Evolutionary conservation across 345 rosid genomes (phyloP), one percentile per base, ranked within the genome.

Genomic region (Eucalyptus curtisii): DNA sequence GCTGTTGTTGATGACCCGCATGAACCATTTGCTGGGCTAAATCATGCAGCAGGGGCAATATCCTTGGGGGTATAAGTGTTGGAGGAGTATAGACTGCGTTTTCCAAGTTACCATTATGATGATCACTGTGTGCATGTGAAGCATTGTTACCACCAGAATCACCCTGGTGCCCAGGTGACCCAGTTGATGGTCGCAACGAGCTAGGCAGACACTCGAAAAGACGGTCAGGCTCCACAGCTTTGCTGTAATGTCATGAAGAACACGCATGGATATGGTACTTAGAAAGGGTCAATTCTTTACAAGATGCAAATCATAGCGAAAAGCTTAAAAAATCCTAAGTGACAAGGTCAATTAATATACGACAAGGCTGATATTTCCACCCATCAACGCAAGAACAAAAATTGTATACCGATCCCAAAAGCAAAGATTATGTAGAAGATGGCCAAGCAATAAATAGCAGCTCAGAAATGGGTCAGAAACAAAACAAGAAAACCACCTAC

Each of bases 121-220:
- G 93, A 89, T 94, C 97, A 44, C 91, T 88, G 71, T 95, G 97
- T 88, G 90, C 90, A 85, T 92, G 86, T 15, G 94, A 90, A 87
- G 88, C 89, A 90, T 90, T 76, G 90, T 90, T 95, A 50, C 92
- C 94, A 90, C 93, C 90, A 79, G 93, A 61, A 66, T 94, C 93
- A 57, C 89, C 92, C 22, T 89, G 94, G 87, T 95, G 90, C 85
- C 90, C 93, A 45, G 94, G 94, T 64, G 95, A 94, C 48, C 92
- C 97, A 55, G 96, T 89, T 16, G 99, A 94, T 40, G 99, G 99
- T 66, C 98, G 96, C 93, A 96, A 90, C 30, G 99, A 95, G 92
- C 95, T 96, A 50, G 99, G 99, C 71, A 98, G 97, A 92, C 99
- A 95, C 89, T 96, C 98, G 89, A 96, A 98, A 91, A 98, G 97